These are phyloP conservation scores for Plasmodium blacklocki DNA, from an alignment of 169 alveolate species.

Conservation along the genomic window DNA sequence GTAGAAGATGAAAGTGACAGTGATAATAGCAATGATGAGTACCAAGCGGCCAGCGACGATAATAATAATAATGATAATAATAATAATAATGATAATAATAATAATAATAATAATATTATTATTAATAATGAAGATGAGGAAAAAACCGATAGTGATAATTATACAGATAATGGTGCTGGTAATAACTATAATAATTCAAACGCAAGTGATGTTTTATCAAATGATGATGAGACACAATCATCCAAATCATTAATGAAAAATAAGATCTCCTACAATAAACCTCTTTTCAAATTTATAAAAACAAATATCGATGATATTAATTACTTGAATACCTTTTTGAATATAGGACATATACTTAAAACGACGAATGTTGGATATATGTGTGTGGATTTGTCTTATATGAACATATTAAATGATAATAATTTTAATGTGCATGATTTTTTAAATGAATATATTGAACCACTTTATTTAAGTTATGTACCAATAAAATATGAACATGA, in stretches of 20 bases:
- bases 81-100: neutral
- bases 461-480: constrained; percentile 81
- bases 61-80: neutral
- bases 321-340: constrained; percentile 63
- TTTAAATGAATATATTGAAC: constrained; percentile 80
- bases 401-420: constrained; percentile 20
- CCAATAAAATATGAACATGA: constrained; percentile 76
- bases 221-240: no score
- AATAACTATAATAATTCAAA: no score
- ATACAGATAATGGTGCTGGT: no score
- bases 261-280: constrained; percentile 6
- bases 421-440: constrained; percentile 24
- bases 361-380: constrained; percentile 70
- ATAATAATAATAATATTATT: neutral
- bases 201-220: neutral
- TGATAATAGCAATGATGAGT: neutral
- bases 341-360: constrained; percentile 37
- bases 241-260: constrained; percentile 1
- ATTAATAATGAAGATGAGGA: neutral
- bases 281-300: constrained; percentile 36
- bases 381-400: constrained; percentile 53
- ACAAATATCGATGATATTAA: constrained; percentile 54
- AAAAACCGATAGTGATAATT: neutral
- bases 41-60: neutral
- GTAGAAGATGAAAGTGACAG: neutral